Evolutionary conservation across 1,284 basidiomycete species (phyloP).

Genomic region (Naganishia liquefaciens): DNA sequence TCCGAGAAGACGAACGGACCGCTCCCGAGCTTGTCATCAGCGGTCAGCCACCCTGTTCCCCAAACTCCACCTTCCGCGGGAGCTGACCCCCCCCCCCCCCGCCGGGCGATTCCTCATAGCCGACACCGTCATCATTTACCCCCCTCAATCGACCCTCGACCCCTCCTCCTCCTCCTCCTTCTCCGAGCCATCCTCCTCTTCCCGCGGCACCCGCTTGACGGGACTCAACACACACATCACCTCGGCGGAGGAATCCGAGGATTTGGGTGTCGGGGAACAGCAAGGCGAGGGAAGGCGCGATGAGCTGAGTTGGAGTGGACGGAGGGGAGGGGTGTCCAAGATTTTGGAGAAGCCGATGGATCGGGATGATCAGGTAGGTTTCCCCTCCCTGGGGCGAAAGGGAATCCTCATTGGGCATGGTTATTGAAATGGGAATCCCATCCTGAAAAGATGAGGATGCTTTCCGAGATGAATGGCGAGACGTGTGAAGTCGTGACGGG

Average conservation of each 20-base stretch:
- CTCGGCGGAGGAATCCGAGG: slow-evolving; percentile 32
- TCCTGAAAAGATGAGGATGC: slow-evolving; percentile 65
- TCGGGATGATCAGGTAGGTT: slow-evolving; percentile 69
- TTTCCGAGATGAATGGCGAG: slow-evolving; percentile 80
- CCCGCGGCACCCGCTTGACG: neutral
- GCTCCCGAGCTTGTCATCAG: slow-evolving; percentile 91
- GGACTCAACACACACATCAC: slow-evolving; percentile 20
- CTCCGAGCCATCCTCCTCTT: neutral
- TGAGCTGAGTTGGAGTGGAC: slow-evolving; percentile 42
- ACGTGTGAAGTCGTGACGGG: slow-evolving; percentile 91
- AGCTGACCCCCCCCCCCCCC: too few species aligned
- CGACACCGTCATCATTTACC: slow-evolving; percentile 86
- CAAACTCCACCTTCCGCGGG: too few species aligned
- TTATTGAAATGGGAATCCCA: neutral
- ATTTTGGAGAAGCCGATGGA: slow-evolving; percentile 83
- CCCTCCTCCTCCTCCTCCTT: slow-evolving; percentile 56
- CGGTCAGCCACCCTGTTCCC: slow-evolving; percentile 58
- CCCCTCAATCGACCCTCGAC: slow-evolving; percentile 63
- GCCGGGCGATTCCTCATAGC: too few species aligned
- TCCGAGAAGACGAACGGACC: slow-evolving; percentile 71
- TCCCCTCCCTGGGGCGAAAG: too few species aligned
- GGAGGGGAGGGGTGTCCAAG: slow-evolving; percentile 37
- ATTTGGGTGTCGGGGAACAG: slow-evolving; percentile 58
- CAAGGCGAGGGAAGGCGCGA: slow-evolving; percentile 43
- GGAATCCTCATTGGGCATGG: neutral